These are phyloP conservation scores for Leptodontidium sp. DNA, from an alignment of 2,329 filamentous ascomycete species.

Conservation along the genomic window DNA sequence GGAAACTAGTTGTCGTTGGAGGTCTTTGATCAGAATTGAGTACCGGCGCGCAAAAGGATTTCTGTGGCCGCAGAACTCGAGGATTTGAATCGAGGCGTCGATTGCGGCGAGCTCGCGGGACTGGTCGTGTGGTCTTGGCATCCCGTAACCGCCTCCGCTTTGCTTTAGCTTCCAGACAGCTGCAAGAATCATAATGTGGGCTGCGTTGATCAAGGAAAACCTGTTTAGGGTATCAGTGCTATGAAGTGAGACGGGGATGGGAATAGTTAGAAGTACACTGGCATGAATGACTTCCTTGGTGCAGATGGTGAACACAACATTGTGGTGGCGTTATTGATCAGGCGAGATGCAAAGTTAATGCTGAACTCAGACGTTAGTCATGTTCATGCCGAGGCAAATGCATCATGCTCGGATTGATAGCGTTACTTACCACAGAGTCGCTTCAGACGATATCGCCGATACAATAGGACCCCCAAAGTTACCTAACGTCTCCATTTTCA, in stretches of 20 bases:
- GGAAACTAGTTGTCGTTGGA: conserved; percentile 22
- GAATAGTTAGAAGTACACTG: conserved; percentile 24
- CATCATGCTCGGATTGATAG: conserved; percentile 8
- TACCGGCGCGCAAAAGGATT: conserved; percentile 33
- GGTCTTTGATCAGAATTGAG: conserved; percentile 27
- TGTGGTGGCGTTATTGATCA: conserved; percentile 24
- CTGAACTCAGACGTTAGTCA: conserved; percentile 24
- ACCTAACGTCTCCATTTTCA: conserved; percentile 23
- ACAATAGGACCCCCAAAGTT: conserved; percentile 28
- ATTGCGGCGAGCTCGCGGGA: conserved; percentile 28
- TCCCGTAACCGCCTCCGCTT: conserved; percentile 18
- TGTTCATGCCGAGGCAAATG: conserved; percentile 12
- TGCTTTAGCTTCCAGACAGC: conserved; percentile 30
- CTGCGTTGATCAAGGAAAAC: conserved; percentile 30
- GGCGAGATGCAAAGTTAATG: conserved; percentile 27
- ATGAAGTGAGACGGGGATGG: conserved; percentile 18
- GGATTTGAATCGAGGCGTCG: conserved; percentile 30
- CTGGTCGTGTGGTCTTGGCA: conserved; percentile 20
- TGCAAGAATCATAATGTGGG: conserved; percentile 30
- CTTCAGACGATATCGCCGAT: conserved; percentile 28
- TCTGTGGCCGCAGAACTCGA: conserved; percentile 32
- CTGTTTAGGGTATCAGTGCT: conserved; percentile 25
- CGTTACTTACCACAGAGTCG: conserved; percentile 25
- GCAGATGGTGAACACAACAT: conserved; percentile 22
- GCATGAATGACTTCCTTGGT: conserved; percentile 28